A percentile compares a stretch with the other conserved stretches of the same genome.
phyloP scores from a whole-genome alignment of 176 grass and related monocot genomes.

The Luzula sylvatica region DNA sequence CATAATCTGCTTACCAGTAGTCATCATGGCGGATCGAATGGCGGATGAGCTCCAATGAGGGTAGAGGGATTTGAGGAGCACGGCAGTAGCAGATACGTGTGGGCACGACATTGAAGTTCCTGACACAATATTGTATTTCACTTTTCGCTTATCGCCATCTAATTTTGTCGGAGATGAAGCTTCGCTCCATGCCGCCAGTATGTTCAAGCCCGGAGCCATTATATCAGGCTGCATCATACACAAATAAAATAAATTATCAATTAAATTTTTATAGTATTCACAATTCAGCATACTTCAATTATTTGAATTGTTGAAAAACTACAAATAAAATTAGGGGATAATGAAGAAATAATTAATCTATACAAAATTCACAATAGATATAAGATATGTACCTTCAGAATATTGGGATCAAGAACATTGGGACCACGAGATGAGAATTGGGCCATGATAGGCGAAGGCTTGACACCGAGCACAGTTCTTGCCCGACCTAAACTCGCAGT shows the following conservation, averaged over 20 bases:
- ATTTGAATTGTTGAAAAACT: too few species aligned
- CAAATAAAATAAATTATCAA: too few species aligned
- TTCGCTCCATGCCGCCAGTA: slow-evolving; percentile 93
- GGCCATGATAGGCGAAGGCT: slow-evolving; percentile 63
- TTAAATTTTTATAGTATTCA: not conserved
- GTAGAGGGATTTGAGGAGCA: slow-evolving; percentile 50
- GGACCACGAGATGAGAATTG: slow-evolving; percentile 93
- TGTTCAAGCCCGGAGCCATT: slow-evolving; percentile 78
- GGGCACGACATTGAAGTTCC: slow-evolving; percentile 98
- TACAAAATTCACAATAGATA: too few species aligned
- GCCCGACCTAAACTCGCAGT: slow-evolving; percentile 32
- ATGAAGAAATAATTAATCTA: not conserved
- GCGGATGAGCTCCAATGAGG: slow-evolving; percentile 79
- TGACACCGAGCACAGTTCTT: slow-evolving; percentile 42
- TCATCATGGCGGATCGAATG: slow-evolving; percentile 83
- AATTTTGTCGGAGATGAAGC: slow-evolving; percentile 81
- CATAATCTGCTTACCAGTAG: slow-evolving; percentile 47
- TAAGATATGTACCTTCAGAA: slow-evolving; percentile 46
- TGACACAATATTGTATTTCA: slow-evolving; percentile 73
- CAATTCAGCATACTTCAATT: too few species aligned
- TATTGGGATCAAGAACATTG: slow-evolving; percentile 64
- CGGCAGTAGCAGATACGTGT: slow-evolving; percentile 68
- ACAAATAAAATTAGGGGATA: not conserved
- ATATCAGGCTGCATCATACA: slow-evolving; percentile 86
- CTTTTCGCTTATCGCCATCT: slow-evolving; percentile 54